Evolutionary conservation across 805 yeast genomes (phyloP), one percentile per base, ranked within the genome.

Genomic region (Wickerhamiella australiensis): DNA sequence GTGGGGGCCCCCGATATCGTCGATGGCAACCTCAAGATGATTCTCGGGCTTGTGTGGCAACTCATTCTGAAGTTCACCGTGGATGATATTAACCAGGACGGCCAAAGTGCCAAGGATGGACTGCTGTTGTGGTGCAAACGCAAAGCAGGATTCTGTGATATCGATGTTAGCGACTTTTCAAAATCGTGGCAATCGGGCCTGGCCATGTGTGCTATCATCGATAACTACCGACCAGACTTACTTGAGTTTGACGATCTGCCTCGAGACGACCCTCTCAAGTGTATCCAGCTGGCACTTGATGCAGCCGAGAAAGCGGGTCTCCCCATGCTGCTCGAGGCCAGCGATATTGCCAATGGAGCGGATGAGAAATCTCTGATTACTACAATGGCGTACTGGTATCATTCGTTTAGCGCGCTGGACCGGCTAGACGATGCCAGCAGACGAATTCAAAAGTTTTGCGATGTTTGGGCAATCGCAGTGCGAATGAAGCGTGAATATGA

Each of bases 11-110:
- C 87, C 64, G 96, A 87, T 65, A 85, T 88, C 49, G 81, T 85
- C 54, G 96, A 87, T 61, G 96, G 96, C 59, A 88, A 84, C 59
- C 94, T 86, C 62, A 95, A 88, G 66, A 75, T 88, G 64, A 83
- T 88, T 52, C 69, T 90, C 56, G 97, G 97, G 50, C 73, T 88
- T 56, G 82, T 88, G 57, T 88, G 97, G 97, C 63, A 66, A 37
- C 53, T 67, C 29, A 67, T 67, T 53, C 51, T 67, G 26, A 51
- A 65, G 17, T 67, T 65, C 52, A 61, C 71, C n/a, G 61, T 67
- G 29, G 62, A 65, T 6, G 68, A 65, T 25, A 67, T 67, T 57
- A 59, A 54, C 46, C 66, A 66, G 42, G 70, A 67, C 42, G 71
- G 71, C 1, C 53, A 63, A 13, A 57, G 65, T 3, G 71, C 71